Percentiles rank a stretch among this genome's conserved stretches.
phyloP scores from a whole-genome alignment of 1,284 basidiomycete species.

The Rugiboletus extremiorientalis region DNA sequence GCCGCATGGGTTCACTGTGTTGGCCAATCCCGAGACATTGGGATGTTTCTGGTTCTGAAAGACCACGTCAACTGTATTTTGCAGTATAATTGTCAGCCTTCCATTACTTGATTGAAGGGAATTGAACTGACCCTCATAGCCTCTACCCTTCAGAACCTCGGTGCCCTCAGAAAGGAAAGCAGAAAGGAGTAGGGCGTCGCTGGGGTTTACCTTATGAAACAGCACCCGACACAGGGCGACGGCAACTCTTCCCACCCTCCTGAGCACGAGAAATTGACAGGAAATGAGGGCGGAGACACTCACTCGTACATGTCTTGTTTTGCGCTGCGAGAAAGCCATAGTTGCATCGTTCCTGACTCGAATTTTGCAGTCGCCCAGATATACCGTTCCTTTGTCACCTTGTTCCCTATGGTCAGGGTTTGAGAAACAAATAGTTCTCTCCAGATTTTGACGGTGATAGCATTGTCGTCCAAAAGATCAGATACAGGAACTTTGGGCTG shows the following conservation, averaged over 20 bases:
- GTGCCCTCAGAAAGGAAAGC: slow-evolving; percentile 89
- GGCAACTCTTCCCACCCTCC: slow-evolving; percentile 45
- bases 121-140: slow-evolving; percentile 39
- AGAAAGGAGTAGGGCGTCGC: slow-evolving; percentile 84
- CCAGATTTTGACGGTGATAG: background rate
- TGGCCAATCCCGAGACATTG: background rate
- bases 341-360: background rate
- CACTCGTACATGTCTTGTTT: slow-evolving; percentile 86
- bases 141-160: slow-evolving; percentile 75
- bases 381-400: background rate
- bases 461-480: background rate
- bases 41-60: background rate
- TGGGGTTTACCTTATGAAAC: slow-evolving; percentile 69
- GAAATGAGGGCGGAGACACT: slow-evolving; percentile 42
- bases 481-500: background rate
- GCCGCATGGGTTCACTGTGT: background rate
- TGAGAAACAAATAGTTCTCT: background rate
- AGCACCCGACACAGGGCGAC: slow-evolving; percentile 72
- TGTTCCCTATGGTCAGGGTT: background rate
- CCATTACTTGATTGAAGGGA: background rate
- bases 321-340: slow-evolving; percentile 21
- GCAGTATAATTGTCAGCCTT: background rate
- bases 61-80: background rate
- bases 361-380: background rate
- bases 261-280: slow-evolving; percentile 24